Evolutionary conservation across 768 basidiomycete genomes (phyloP).

Genomic region (Termitomyces sp.): DNA sequence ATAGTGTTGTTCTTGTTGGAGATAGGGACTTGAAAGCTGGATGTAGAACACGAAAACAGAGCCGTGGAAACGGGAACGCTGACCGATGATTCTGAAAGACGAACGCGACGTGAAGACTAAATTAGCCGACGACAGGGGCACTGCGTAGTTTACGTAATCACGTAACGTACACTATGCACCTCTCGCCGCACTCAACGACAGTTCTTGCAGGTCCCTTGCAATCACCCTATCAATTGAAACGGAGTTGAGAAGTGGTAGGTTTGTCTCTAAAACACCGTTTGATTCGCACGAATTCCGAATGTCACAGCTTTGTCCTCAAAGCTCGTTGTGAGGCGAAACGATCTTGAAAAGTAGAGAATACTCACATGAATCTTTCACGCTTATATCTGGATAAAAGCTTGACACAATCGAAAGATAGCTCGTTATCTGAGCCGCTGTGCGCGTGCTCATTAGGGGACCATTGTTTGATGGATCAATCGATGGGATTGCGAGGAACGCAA

Average conservation of each 20-base stretch:
- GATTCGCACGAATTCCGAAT: background rate
- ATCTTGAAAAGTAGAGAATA: background rate
- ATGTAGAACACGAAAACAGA: no score
- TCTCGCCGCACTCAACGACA: no score
- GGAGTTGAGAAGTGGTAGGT: background rate
- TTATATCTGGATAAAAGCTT: slow-evolving; percentile 22
- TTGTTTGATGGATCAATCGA: slow-evolving; percentile 33
- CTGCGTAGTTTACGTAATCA: no score
- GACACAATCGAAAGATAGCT: slow-evolving; percentile 40
- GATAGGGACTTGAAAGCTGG: no score
- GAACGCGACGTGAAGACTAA: no score
- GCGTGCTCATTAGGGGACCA: slow-evolving; percentile 3
- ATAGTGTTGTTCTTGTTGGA: background rate
- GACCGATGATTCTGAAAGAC: no score
- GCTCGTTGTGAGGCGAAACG: background rate
- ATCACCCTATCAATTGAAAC: no score
- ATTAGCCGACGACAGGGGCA: no score
- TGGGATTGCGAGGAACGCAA: slow-evolving; percentile 45
- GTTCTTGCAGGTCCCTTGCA: no score
- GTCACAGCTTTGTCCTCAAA: background rate
- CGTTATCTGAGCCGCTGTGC: slow-evolving; percentile 31
- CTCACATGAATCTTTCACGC: slow-evolving; percentile 6
- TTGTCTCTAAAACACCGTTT: background rate
- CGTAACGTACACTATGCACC: no score
- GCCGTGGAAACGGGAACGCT: no score